phyloP scores from a whole-genome alignment of 2,329 filamentous ascomycete species.

The Annulohypoxylon truncatum region DNA sequence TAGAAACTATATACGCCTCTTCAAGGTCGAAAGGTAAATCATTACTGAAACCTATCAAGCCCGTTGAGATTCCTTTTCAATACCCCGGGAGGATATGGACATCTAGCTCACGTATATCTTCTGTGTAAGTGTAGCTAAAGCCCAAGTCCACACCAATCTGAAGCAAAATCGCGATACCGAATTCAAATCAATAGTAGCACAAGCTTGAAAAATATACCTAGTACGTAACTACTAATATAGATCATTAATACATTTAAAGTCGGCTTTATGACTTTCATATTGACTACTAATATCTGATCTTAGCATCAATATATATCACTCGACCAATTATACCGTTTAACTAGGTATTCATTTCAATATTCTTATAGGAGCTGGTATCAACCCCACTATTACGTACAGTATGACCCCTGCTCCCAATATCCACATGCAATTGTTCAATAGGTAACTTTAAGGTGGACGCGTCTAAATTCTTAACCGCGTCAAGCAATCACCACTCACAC shows the following conservation, averaged over 20 bases:
- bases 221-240: not conserved
- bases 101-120: too few relatives aligned
- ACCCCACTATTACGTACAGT: conserved; percentile 23
- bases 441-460: conserved; percentile 20
- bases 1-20: too few relatives aligned
- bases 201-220: too few relatives aligned
- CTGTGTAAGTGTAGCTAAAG: too few relatives aligned
- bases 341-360: not conserved
- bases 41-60: too few relatives aligned
- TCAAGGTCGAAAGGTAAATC: too few relatives aligned
- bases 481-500: conserved; percentile 14
- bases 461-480: conserved; percentile 29
- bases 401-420: conserved; percentile 23
- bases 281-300: too few relatives aligned
- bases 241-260: not conserved
- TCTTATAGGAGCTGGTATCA: not conserved
- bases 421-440: conserved; percentile 13
- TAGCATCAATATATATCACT: not conserved
- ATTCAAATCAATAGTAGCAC: too few relatives aligned
- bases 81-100: too few relatives aligned
- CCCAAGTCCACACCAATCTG: too few relatives aligned
- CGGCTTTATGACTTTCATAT: not conserved
- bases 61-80: too few relatives aligned
- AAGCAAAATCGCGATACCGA: too few relatives aligned
- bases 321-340: not conserved